Conservation (phyloP, 805 yeast species). For the Lachancea meyersii region DNA sequence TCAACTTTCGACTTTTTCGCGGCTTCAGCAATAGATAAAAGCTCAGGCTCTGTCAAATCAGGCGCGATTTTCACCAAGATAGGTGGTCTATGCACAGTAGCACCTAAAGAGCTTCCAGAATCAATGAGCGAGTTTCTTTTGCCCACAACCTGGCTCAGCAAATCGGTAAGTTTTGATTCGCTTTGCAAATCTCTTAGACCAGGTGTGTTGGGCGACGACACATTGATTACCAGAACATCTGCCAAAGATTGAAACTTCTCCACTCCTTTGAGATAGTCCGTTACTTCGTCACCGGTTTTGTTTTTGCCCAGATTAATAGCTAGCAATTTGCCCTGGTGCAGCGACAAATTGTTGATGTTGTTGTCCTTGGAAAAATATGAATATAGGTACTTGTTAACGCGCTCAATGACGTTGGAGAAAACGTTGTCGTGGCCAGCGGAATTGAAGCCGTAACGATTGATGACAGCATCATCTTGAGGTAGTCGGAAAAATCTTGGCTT, state of each 20-base stretch:
- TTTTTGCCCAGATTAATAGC: slow-evolving; percentile 90
- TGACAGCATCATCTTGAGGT: slow-evolving; percentile 80
- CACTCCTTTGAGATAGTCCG: slow-evolving; percentile 83
- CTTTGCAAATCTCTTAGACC: slow-evolving; percentile 83
- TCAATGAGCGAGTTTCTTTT: slow-evolving; percentile 56
- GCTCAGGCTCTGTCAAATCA: slow-evolving; percentile 75
- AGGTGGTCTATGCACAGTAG: slow-evolving; percentile 50
- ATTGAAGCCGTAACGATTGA: slow-evolving; percentile 92
- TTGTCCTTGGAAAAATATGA: slow-evolving; percentile 24
- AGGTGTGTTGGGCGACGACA: slow-evolving; percentile 94
- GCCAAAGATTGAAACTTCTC: slow-evolving; percentile 74
- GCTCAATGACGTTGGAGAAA: slow-evolving; percentile 54
- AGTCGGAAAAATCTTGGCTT: slow-evolving; percentile 84
- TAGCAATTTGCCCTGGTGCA: slow-evolving; percentile 57
- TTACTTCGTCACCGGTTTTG: slow-evolving; percentile 82
- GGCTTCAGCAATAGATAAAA: slow-evolving; percentile 73
- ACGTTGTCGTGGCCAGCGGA: slow-evolving; percentile 82
- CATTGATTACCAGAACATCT: slow-evolving; percentile 84
- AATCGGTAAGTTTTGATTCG: slow-evolving; percentile 61
- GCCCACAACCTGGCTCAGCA: slow-evolving; percentile 59
- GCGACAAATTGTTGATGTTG: slow-evolving; percentile 37
- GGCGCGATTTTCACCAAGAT: slow-evolving; percentile 90
- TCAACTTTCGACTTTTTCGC: slow-evolving; percentile 74
- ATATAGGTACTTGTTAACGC: slow-evolving; percentile 43
- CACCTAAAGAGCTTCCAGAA: slow-evolving; percentile 30